Percentiles rank a stretch among this genome's conserved stretches.
Conservation (phyloP, 2,329 filamentous ascomycete genomes). For the Paraphaeosphaeria sporulosa region DNA sequence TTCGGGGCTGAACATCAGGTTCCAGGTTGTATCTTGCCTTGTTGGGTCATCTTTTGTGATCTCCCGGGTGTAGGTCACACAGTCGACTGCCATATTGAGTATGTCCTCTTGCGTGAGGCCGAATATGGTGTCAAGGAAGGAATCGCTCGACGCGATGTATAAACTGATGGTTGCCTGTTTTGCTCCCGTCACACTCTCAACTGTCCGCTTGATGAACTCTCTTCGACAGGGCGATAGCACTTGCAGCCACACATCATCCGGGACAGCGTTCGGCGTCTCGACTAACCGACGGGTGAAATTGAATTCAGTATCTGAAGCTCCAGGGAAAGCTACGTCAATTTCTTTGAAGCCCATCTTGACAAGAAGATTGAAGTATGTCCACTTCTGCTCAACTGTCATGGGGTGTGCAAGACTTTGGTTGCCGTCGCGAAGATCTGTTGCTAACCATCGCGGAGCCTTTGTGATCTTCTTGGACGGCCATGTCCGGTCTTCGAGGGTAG, state of each 20-base stretch:
- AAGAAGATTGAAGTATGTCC: constrained; percentile 93
- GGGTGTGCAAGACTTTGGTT: constrained; percentile 93
- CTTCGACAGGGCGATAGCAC: constrained; percentile 91
- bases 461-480: constrained; percentile 85
- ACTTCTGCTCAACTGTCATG: constrained; percentile 97
- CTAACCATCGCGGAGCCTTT: constrained; percentile 89
- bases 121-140: constrained; percentile 92
- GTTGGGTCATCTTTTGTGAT: constrained; percentile 82
- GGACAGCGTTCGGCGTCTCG: constrained; percentile 81
- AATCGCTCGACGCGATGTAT: constrained; percentile 94
- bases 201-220: constrained; percentile 89
- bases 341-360: constrained; percentile 94
- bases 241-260: constrained; percentile 90
- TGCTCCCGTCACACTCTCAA: constrained; percentile 84
- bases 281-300: constrained; percentile 90
- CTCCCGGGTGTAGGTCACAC: constrained; percentile 83
- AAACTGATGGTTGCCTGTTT: constrained; percentile 96
- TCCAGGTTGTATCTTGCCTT: constrained; percentile 69
- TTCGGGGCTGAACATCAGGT: constrained; percentile 84
- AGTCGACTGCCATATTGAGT: constrained; percentile 81
- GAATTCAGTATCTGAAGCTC: constrained; percentile 92
- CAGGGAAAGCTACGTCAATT: constrained; percentile 95
- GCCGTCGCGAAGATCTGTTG: constrained; percentile 86
- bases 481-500: constrained; percentile 74
- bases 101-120: constrained; percentile 83